Evolutionary conservation across 1,284 basidiomycete genomes (phyloP).

Genomic region (Hymenochaete sp.): DNA sequence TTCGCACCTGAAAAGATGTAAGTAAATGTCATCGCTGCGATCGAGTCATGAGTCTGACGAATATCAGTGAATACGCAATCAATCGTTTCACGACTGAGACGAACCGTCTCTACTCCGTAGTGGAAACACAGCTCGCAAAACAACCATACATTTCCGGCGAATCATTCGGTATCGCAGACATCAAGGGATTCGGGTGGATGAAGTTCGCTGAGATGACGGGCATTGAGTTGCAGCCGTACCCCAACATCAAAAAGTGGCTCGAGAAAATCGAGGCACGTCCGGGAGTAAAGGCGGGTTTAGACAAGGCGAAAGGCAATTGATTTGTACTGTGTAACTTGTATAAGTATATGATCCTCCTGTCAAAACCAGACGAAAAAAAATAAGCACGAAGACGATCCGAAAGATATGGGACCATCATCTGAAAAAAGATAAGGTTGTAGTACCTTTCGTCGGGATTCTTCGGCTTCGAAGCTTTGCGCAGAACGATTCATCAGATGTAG

Average conservation of each 20-base stretch:
- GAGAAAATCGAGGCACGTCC: slow-evolving; percentile 24
- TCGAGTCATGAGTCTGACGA: too few relatives aligned
- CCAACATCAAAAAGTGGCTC: slow-evolving; percentile 45
- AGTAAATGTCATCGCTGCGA: too few relatives aligned
- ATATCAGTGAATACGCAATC: slow-evolving; percentile 14
- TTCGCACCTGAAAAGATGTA: slow-evolving; percentile 51
- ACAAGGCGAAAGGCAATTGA: too few relatives aligned
- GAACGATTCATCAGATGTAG: too few relatives aligned
- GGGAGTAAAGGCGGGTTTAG: slow-evolving; percentile 24
- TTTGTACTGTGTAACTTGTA: too few relatives aligned
- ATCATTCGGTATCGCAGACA: slow-evolving; percentile 59
- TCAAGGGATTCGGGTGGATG: slow-evolving; percentile 54
- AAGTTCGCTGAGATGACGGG: slow-evolving; percentile 36
- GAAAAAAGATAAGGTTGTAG: too few relatives aligned
- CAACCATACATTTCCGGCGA: slow-evolving; percentile 69
- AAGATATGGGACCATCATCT: too few relatives aligned
- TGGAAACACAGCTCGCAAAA: slow-evolving; percentile 58
- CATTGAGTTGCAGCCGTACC: slow-evolving; percentile 49
- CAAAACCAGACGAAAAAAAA: too few relatives aligned
- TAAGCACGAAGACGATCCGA: too few relatives aligned
- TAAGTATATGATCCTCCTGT: too few relatives aligned
- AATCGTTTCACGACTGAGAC: slow-evolving; percentile 64
- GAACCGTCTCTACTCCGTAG: slow-evolving; percentile 66
- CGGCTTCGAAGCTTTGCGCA: too few relatives aligned
- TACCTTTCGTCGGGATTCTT: too few relatives aligned